Evolutionary conservation across 2,329 filamentous ascomycete genomes (phyloP), one percentile per base, ranked within the genome.

Genomic region (Calonectria fujianensis): DNA sequence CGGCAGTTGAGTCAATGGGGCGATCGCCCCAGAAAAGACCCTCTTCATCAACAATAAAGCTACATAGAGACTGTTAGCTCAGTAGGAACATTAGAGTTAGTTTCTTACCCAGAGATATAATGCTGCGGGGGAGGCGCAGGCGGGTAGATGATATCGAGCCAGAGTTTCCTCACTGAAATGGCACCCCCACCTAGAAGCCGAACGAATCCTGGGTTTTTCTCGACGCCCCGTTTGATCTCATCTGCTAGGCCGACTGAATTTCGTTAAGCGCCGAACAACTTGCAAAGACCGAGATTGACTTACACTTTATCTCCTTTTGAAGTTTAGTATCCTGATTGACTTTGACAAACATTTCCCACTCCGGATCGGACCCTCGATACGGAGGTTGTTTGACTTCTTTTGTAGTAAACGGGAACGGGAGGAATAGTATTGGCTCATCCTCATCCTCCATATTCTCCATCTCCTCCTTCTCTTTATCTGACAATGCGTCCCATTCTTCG

Each of bases 61-160:
- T 91, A 76, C 4, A 11, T 10, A 9, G 6, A 29, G 45, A 78
- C 85, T 57, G 85, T 81, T 41, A 57, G 51, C 41, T 18, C 18
- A 20, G 35, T 7, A 18, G 29, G 7, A 24, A 4, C 37, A 7
- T 1, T 20, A 27, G 4, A 14, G 18, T 14, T 9, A 39, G 10
- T 4, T 50, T 80, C 87, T 77, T 88, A 94, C 92, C 92, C 92
- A 64, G 88, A 89, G 73, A 91, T 88, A 74, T 89, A 86, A 72
- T 91, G 92, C 69, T 87, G 88, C 7, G 92, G 91, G 1, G 93
- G 92, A 52, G 92, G 90, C 45, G 85, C 85, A 54, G 84, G 83
- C 0, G 93, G 93, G 76, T 90, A 94, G 65, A 91, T 87, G 32
- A 93, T 85, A 51, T 93, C 89, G 35, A 94, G 85, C 92, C 91